Conservation (phyloP, 768 basidiomycete species). For the Stropharia rugosoannulata region DNA sequence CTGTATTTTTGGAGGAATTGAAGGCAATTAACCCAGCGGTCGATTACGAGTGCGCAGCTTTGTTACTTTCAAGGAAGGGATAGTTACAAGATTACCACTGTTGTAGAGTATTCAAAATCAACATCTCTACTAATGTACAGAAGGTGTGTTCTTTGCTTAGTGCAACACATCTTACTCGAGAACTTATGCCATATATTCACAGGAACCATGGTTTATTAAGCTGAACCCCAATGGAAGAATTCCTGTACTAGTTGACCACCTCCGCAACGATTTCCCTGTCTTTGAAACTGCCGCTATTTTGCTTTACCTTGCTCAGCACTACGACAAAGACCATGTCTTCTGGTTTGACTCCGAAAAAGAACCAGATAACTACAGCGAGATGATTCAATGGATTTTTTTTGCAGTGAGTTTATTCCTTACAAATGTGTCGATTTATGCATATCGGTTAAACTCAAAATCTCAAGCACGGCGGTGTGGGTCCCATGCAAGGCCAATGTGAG, state of each 20-base stretch:
- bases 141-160: conserved; percentile 41
- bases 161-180: not conserved
- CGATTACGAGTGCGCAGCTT: conserved; percentile 48
- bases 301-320: conserved; percentile 79
- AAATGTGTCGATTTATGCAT: not conserved
- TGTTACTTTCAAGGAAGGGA: not conserved
- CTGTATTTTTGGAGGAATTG: conserved; percentile 64
- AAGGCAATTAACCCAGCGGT: conserved; percentile 47
- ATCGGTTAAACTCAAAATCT: not conserved
- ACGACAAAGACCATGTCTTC: conserved; percentile 75
- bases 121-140: conserved; percentile 66
- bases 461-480: conserved; percentile 79
- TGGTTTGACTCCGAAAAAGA: conserved; percentile 53
- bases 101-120: conserved; percentile 48
- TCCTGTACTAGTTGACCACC: conserved; percentile 62
- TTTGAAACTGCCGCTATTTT: conserved; percentile 84
- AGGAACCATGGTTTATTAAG: conserved; percentile 73
- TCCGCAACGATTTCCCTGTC: conserved; percentile 59
- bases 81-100: not conserved
- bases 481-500: conserved; percentile 79
- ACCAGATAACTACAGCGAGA: conserved; percentile 65
- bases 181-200: not conserved
- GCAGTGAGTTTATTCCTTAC: conserved; percentile 37
- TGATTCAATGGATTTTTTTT: conserved; percentile 88
- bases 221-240: conserved; percentile 76